A percentile compares a stretch with the other conserved stretches of the same genome.
These are phyloP conservation scores for Histomonas meleagridis DNA, from an alignment of 208 protist species.

Conservation along the genomic window DNA sequence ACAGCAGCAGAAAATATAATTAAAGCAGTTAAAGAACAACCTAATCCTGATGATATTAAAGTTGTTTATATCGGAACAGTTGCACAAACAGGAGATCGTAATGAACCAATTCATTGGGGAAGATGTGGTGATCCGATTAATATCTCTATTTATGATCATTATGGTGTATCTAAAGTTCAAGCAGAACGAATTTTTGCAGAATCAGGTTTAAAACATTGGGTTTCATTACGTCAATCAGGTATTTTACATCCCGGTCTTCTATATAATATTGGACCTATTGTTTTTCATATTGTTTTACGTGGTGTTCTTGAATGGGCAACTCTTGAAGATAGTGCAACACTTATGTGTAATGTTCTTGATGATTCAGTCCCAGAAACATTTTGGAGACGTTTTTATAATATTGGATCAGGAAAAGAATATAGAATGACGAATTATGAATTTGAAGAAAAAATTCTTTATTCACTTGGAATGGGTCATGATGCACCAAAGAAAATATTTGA, in stretches of 20 bases:
- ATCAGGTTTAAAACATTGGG: background rate
- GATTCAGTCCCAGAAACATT: background rate
- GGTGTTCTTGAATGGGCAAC: background rate
- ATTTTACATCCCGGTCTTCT: background rate
- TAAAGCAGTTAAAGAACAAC: background rate
- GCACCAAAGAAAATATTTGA: background rate
- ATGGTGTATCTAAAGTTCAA: background rate
- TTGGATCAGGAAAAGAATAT: background rate
- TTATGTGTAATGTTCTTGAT: constrained; percentile 10
- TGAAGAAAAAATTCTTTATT: background rate
- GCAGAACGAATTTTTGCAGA: background rate
- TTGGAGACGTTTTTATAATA: background rate
- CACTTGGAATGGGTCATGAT: background rate
- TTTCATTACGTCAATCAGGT: background rate
- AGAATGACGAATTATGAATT: constrained; percentile 29
- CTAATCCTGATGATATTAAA: background rate
- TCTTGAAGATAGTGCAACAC: background rate
- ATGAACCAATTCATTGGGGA: constrained; percentile 34
- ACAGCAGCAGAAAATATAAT: background rate
- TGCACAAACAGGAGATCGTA: background rate
- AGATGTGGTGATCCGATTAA: constrained; percentile 19
- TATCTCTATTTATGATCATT: constrained; percentile 8
- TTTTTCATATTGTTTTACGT: background rate
- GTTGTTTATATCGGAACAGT: background rate
- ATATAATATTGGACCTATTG: background rate